These are phyloP conservation scores for Lenzites betulinus DNA, from an alignment of 768 basidiomycete genomes.

Conservation along the genomic window DNA sequence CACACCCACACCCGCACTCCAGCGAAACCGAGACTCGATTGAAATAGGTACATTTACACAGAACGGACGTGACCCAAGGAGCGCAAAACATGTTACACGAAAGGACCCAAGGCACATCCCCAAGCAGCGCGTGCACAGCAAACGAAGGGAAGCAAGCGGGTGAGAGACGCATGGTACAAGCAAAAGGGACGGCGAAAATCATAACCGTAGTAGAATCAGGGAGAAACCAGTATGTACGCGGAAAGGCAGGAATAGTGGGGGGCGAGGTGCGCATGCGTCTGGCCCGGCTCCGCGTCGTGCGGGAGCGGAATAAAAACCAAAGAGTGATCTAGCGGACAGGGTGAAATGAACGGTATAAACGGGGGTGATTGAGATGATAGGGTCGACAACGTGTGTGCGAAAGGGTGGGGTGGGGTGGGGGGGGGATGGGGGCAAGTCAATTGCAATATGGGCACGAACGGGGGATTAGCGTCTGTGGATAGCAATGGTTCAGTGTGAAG, in stretches of 20 bases:
- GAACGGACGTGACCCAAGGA: constrained; percentile 4
- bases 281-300: neutral
- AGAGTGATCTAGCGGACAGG: neutral
- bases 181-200: neutral
- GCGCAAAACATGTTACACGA: constrained; percentile 5
- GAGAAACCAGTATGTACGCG: constrained; percentile 5
- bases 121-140: constrained; percentile 20
- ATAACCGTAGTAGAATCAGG: neutral
- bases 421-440: constrained; percentile 1
- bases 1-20: too few relatives aligned
- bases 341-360: neutral
- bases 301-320: neutral
- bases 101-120: constrained; percentile 14
- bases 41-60: constrained; percentile 19
- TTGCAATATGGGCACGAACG: constrained; percentile 6
- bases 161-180: neutral
- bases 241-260: neutral
- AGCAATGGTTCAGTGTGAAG: constrained; percentile 1
- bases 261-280: neutral
- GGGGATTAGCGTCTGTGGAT: constrained; percentile 7
- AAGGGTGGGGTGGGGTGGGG: too few relatives aligned
- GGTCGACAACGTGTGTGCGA: neutral
- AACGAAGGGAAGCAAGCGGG: constrained; percentile 2
- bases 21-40: neutral
- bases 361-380: neutral